phyloP scores from a whole-genome alignment of 441 rosid species.

The Iberis amara region DNA sequence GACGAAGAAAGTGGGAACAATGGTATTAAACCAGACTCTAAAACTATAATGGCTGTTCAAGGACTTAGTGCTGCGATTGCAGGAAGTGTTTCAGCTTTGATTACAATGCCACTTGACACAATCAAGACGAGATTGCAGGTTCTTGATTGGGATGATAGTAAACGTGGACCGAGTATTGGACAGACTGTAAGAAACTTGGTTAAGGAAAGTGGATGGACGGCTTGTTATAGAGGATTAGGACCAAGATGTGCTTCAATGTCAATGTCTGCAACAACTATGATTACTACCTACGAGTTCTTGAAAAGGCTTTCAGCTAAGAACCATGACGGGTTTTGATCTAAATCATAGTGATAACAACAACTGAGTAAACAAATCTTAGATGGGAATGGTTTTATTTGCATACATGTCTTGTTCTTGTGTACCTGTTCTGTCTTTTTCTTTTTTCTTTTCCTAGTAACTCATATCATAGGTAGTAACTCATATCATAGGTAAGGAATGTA shows the following conservation, averaged over 20 bases:
- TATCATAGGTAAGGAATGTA: constrained; percentile 22
- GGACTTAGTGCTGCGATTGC: constrained; percentile 92
- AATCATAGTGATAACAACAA: constrained; percentile 27
- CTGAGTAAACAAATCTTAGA: constrained; percentile 8
- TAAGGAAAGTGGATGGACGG: constrained; percentile 77
- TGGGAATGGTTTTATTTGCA: constrained; percentile 18
- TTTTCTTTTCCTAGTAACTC: constrained; percentile 16
- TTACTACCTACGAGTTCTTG: constrained; percentile 89
- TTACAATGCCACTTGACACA: constrained; percentile 91
- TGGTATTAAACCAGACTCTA: constrained; percentile 47
- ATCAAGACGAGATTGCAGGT: constrained; percentile 92
- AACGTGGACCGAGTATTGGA: constrained; percentile 57
- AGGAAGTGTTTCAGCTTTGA: constrained; percentile 75
- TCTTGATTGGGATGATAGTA: constrained; percentile 55
- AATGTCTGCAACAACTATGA: constrained; percentile 87
- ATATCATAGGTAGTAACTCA: too few relatives aligned
- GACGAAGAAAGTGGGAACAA: constrained; percentile 28
- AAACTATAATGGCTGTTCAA: constrained; percentile 77
- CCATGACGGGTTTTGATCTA: constrained; percentile 38
- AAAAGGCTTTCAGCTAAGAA: constrained; percentile 71
- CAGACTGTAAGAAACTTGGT: constrained; percentile 68
- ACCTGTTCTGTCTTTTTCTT: constrained; percentile 10
- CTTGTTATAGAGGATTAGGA: constrained; percentile 85
- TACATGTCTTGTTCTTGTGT: constrained; percentile 16
- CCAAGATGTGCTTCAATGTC: constrained; percentile 92